Percentiles rank a stretch among this genome's conserved stretches.
Conservation (phyloP, 495 filamentous ascomycete species). For the Aspergillus mulundensis region DNA sequence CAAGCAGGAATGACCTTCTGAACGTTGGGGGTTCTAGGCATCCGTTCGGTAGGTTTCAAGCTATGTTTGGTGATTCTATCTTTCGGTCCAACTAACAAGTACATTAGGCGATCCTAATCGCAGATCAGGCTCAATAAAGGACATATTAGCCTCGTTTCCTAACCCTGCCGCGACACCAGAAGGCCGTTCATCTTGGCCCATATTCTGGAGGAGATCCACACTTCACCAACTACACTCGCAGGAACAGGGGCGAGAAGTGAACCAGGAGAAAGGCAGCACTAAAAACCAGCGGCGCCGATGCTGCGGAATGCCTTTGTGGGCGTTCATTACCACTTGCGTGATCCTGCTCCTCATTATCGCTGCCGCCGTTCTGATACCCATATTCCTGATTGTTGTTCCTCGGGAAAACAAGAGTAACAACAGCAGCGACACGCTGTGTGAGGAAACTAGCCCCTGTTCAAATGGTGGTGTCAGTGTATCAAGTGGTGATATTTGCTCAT, state of each 20-base stretch:
- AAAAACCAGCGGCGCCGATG: slow-evolving; percentile 37
- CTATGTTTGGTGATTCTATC: background rate
- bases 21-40: slow-evolving; percentile 26
- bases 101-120: slow-evolving; percentile 26
- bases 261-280: slow-evolving; percentile 13
- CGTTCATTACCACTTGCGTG: slow-evolving; percentile 66
- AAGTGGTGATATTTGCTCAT: slow-evolving; percentile 65
- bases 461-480: slow-evolving; percentile 79
- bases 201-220: slow-evolving; percentile 36
- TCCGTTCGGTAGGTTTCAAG: slow-evolving; percentile 20
- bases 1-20: slow-evolving; percentile 57
- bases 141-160: slow-evolving; percentile 90
- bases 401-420: slow-evolving; percentile 34
- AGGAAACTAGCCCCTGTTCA: slow-evolving; percentile 54
- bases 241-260: slow-evolving; percentile 20
- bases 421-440: slow-evolving; percentile 38
- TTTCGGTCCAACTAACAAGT: background rate
- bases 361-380: slow-evolving; percentile 82
- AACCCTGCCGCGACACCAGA: slow-evolving; percentile 65
- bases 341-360: slow-evolving; percentile 70
- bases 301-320: slow-evolving; percentile 83
- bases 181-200: slow-evolving; percentile 39
- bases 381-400: slow-evolving; percentile 74
- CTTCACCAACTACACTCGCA: slow-evolving; percentile 34
- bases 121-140: slow-evolving; percentile 68